Base-by-base conservation (phyloP, 1,139 yeast species). In the Suhomyces bolitotheri region DNA sequence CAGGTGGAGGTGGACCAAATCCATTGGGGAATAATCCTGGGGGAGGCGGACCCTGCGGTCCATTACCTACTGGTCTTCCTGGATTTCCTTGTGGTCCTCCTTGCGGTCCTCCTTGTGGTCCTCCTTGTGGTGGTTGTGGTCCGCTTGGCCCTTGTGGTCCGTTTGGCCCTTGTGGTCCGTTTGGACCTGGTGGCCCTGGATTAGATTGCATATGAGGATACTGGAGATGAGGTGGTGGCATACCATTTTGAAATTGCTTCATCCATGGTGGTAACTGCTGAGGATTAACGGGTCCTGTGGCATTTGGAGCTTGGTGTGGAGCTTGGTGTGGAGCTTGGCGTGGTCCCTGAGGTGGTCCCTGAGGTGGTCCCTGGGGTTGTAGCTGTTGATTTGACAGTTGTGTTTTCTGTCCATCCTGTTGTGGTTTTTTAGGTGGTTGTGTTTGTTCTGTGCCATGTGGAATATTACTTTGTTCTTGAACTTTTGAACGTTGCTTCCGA, bases 221-320 rank as follows among this genome's bases (percentile, higher is more conserved):
- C 24, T 29, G 46, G 22, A 34, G 26, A 11, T 27, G 43, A 15
- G 40, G 42, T 5, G 43, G 39, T 12, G 46, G 42, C 33, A 33
- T 25, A 3, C 42, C 41, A n/a, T 40, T 40, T 34, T 34, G 44
- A 40, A 37, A 45, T 40, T 55, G 58, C 31, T 52, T 50, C 52
- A 54, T 47, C 64, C 63, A 58, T 16, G 60, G 64, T 13, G 61
- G 62, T 7, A 50, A 41, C 21, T 36, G 46, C 17, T 41, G 46
- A 4, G 34, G 33, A 13, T 31, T 33, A 2, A 8, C 7, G 20
- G 20, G 8, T n/a, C n/a, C n/a, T n/a, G 31, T 36, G 6, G n/a
- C 19, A 28, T 21, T 28, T n/a, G 26, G 33, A n/a, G 33, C 44
- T 13, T 27, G 21, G 32, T 17, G 11, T 37, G n/a, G 37, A 25